These are phyloP conservation scores for Ogataea populi-albae DNA, from an alignment of 805 yeast genomes.

Conservation along the genomic window DNA sequence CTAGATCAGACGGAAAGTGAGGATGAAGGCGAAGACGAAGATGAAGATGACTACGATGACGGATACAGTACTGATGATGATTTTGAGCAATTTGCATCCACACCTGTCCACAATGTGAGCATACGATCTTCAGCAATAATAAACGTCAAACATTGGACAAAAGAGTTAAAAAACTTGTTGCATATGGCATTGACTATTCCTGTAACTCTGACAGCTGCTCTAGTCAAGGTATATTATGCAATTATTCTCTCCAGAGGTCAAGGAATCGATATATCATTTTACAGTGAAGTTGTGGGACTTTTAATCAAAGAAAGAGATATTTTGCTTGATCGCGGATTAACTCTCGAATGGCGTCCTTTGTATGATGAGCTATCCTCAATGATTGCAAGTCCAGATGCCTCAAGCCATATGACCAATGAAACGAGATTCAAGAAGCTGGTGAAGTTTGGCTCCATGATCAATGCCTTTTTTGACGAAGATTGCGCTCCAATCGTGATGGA, in stretches of 20 bases:
- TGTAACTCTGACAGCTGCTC: constrained; percentile 50
- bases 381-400: constrained; percentile 46
- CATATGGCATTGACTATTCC: constrained; percentile 82
- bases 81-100: constrained; percentile 37
- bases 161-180: constrained; percentile 75
- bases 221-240: constrained; percentile 69
- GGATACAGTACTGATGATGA: constrained; percentile 43
- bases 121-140: constrained; percentile 71
- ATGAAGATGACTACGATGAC: constrained; percentile 37
- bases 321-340: constrained; percentile 39
- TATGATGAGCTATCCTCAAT: constrained; percentile 35
- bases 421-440: constrained; percentile 47
- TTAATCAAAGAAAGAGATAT: constrained; percentile 50
- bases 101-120: constrained; percentile 57
- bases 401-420: constrained; percentile 48
- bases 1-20: constrained; percentile 35
- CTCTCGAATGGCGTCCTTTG: constrained; percentile 51
- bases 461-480: constrained; percentile 49
- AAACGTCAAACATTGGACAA: constrained; percentile 80
- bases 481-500: constrained; percentile 51
- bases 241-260: constrained; percentile 75
- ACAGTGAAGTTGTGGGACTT: constrained; percentile 56
- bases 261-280: constrained; percentile 54
- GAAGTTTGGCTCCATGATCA: constrained; percentile 52
- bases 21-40: constrained; percentile 35